Conservation (phyloP, 345 rosid species). For the Adansonia digitata region DNA sequence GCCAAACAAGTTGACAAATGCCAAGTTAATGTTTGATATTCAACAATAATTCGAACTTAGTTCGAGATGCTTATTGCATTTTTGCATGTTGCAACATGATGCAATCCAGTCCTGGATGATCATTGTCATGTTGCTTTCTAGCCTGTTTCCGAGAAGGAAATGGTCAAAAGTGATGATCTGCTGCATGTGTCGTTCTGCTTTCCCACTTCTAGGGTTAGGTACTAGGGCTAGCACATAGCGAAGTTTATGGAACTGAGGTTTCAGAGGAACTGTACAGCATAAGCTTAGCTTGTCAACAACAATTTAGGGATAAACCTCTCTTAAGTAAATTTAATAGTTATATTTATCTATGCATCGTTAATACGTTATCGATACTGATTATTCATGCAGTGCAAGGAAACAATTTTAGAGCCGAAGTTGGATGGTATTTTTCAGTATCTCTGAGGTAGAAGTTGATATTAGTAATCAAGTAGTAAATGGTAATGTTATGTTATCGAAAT, state of each 20-base stretch:
- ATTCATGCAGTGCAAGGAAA: background rate
- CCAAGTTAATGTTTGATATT: background rate
- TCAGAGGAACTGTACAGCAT: background rate
- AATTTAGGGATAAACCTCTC: background rate
- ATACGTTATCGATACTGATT: background rate
- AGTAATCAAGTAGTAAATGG: background rate
- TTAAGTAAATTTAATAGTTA: background rate
- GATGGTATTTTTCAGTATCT: background rate
- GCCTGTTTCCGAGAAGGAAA: background rate
- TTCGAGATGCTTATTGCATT: background rate
- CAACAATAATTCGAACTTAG: background rate
- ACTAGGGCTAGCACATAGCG: background rate
- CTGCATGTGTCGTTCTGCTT: background rate
- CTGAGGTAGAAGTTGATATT: background rate
- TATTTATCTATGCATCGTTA: background rate
- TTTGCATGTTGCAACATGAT: background rate
- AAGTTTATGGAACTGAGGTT: background rate
- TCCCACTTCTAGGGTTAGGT: no score
- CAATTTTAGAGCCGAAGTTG: background rate
- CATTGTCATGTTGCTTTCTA: background rate
- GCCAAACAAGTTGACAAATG: background rate
- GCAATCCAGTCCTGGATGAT: background rate
- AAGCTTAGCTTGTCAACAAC: background rate
- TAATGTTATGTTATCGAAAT: background rate
- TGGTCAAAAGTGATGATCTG: background rate